A percentile compares a stretch with the other conserved stretches of the same genome.
Evolutionary conservation across 306 rosid genomes (phyloP).

Genomic region (barrel medic (Medicago truncatula)): MtrunA17r5.0-ANR NC_053042.1:547501-548000

Average conservation of each 20-base stretch:
- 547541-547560: too few relatives aligned
- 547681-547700: background rate
- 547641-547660: too few relatives aligned
- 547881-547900: slow-evolving; percentile 58
- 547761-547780: background rate
- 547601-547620: too few relatives aligned
- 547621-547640: too few relatives aligned
- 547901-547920: slow-evolving; percentile 41
- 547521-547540: too few relatives aligned
- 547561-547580: too few relatives aligned
- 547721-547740: background rate
- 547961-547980: slow-evolving; percentile 20
- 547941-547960: slow-evolving; percentile 31
- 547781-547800: background rate
- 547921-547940: background rate
- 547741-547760: background rate
- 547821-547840: background rate
- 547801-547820: background rate
- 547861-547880: slow-evolving; percentile 28
- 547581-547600: too few relatives aligned
- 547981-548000: slow-evolving; percentile 33
- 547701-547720: background rate
- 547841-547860: background rate
- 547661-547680: background rate
- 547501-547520: too few relatives aligned